Percentiles rank a stretch among this genome's conserved stretches.
phyloP scores from a whole-genome alignment of 139 green algal species.

The Edaphochlamys debaryana region DNA sequence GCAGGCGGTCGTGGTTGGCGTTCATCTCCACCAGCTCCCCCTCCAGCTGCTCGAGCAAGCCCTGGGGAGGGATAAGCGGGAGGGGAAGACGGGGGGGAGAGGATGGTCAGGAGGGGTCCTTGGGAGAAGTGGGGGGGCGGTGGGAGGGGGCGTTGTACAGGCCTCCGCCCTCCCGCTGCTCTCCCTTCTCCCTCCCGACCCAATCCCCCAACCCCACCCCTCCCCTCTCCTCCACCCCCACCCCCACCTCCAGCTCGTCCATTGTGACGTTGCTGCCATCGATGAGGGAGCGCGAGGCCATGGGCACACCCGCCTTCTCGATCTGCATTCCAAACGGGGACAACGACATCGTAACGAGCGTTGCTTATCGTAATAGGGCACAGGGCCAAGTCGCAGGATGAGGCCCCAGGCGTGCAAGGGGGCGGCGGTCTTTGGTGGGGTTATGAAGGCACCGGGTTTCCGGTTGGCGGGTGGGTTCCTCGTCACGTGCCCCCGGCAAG shows the following conservation, averaged over 20 bases:
- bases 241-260: constrained; percentile 54
- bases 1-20: constrained; percentile 90
- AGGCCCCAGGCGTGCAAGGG: too few relatives aligned
- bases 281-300: constrained; percentile 12
- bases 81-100: too few relatives aligned
- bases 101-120: background rate
- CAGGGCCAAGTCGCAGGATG: too few relatives aligned
- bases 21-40: constrained; percentile 90
- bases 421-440: too few relatives aligned
- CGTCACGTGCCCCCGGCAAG: too few relatives aligned
- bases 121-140: too few relatives aligned
- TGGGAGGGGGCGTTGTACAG: background rate
- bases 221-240: background rate
- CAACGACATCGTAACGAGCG: too few relatives aligned
- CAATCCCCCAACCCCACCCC: too few relatives aligned
- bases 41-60: constrained; percentile 90
- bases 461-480: too few relatives aligned
- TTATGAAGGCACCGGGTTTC: too few relatives aligned
- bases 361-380: too few relatives aligned
- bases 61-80: too few relatives aligned
- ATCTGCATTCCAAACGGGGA: constrained; percentile 69
- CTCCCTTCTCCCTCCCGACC: background rate
- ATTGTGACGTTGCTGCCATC: constrained; percentile 36
- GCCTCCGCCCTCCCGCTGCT: background rate
- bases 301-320: constrained; percentile 74